Evolutionary conservation across 2,329 filamentous ascomycete genomes (phyloP).

Genomic region (Peltaster fructicola): DNA sequence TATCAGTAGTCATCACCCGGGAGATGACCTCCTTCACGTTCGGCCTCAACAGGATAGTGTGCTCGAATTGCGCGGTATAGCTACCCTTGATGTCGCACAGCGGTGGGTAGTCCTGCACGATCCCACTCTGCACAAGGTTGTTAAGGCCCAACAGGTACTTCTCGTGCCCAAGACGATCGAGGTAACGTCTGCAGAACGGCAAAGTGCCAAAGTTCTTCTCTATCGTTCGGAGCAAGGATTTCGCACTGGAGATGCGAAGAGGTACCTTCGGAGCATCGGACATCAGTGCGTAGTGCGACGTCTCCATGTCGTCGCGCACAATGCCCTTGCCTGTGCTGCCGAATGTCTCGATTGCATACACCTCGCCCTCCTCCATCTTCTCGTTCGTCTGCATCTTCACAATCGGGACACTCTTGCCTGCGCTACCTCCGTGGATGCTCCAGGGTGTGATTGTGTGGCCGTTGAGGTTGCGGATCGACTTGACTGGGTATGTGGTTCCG

Average conservation of each 20-base stretch:
- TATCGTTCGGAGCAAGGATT: constrained; percentile 39
- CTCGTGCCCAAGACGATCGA: constrained; percentile 44
- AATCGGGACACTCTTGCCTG: constrained; percentile 37
- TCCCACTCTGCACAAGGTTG: constrained; percentile 36
- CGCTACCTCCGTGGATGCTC: constrained; percentile 37
- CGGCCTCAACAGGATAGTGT: constrained; percentile 26
- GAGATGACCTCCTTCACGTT: constrained; percentile 25
- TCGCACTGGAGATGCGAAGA: constrained; percentile 33
- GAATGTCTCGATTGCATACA: constrained; percentile 43
- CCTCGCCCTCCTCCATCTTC: constrained; percentile 41
- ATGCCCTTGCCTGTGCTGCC: constrained; percentile 36
- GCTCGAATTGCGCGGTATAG: constrained; percentile 48
- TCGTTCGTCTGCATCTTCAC: constrained; percentile 31
- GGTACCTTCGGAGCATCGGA: constrained; percentile 21
- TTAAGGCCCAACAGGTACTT: constrained; percentile 43
- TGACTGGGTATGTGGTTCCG: constrained; percentile 35
- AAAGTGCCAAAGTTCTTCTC: constrained; percentile 45
- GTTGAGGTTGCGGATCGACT: constrained; percentile 36
- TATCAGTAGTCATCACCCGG: constrained; percentile 21
- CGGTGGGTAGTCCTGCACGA: constrained; percentile 40
- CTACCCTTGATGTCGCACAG: constrained; percentile 41
- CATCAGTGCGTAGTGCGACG: constrained; percentile 20
- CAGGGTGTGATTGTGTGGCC: constrained; percentile 39
- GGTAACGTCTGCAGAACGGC: constrained; percentile 43
- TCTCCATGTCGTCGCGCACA: constrained; percentile 28